Base-by-base conservation (phyloP, 306 rosid species). In the Prinsepia uniflora region DNA sequence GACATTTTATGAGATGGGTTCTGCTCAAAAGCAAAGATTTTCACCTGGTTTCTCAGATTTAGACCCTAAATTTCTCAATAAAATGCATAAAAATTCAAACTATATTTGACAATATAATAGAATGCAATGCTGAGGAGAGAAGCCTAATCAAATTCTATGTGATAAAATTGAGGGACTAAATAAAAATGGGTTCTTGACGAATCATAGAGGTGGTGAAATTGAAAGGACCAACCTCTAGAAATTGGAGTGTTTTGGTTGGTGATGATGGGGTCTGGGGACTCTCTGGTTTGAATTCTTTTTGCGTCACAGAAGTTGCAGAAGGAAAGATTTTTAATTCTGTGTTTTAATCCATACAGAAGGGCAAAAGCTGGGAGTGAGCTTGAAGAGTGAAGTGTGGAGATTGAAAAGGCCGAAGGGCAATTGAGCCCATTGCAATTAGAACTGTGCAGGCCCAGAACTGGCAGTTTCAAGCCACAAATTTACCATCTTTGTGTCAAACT, bases 1-100 rank as follows among this genome's bases (percentile, higher is more conserved):
- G 77, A 72, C 87, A 85, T 89, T 71, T 76, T 74, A 24, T 45
- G 13, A 63, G 71, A 77, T 63, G 13, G 64, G 53, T 60, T 11
- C 56, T 34, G 59, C 75, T 41, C 50, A 62, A 68, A 68, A 43
- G 10, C 5, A 49, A 64, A 17, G 39, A 43, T 66, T 36, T 3
- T 60, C 14, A 22, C 45, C 3, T 19, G 74, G 55, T 44, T 69
- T 55, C 41, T 43, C 55, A 46, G 44, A 40, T 47, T 46, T 60
- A 50, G 39, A 18, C 63, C 17, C 43, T 69, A 8, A 36, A 47
- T 53, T 68, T 56, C 57, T 76, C 54, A 44, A 72, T 5, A 19
- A 56, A 46, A 19, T 42, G 44, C 55, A 60, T 47, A 43, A 42
- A 65, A 22, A 30, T 30, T 62, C 65, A n/a, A 62, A 56, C 75